Evolutionary conservation across 1,139 yeast genomes (phyloP), one percentile per base, ranked within the genome.

Genomic region (Suhomyces choctaworum): DNA sequence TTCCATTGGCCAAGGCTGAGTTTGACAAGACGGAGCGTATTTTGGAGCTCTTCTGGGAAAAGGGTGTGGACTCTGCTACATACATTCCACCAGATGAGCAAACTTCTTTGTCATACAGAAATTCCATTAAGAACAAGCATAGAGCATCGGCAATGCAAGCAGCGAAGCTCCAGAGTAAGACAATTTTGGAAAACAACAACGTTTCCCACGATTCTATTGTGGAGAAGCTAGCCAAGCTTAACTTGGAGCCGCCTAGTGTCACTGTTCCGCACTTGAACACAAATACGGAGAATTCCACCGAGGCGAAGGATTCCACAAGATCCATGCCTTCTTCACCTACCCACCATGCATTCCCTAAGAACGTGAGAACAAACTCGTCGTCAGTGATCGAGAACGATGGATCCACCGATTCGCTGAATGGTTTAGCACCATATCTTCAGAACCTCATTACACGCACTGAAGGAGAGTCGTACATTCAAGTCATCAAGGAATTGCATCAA

Each of bases 1-100:
- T 92, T 39, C 98, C 98, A 11, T 69, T 92, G 44, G 80, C 78
- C 16, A 89, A 89, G 60, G 97, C 97, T 4, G 97, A 92, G 57
- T 92, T 85, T 59, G 94, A 87, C 55, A 84, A 82, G 53, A 57
- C 59, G 17, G 70, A 76, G 22, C 73, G 89, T 32, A 64, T 80
- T 4, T 70, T 92, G 51, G 97, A 90, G 58, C 68, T 92, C 34
- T 89, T 76, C 56, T 92, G 98, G 98, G 95, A 88, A 58, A 79
- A 78, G 41, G 95, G 94, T 11, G 78, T 86, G 35, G 97, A 90
- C 56, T 77, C 96, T 16, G 97, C 97, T 1, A 85, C 95, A 1
- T 92, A 76, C 56, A 75, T 88, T 28, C 97, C 97, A 6, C 86
- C 82, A 10, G 96, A 90, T 62, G 96, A 88, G 58, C 77, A 78